A percentile compares a stretch with the other conserved stretches of the same genome.
Conservation (phyloP, 441 rosid genomes). For the Brassica balearica region DNA sequence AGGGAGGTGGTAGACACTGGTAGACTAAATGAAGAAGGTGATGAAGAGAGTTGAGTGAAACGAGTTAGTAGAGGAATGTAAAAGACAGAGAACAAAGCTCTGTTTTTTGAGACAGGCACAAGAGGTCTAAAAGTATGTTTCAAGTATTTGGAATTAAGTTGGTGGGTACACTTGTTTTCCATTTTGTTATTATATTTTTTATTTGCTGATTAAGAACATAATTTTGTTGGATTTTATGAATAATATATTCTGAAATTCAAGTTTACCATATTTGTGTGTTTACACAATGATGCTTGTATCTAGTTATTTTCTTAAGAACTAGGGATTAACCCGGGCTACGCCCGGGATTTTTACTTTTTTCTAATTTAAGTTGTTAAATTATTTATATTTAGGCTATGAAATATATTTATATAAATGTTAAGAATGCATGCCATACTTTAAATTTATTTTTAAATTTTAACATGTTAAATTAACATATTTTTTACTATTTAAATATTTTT, state of each 20-base stretch:
- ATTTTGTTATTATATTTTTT: constrained; percentile 26
- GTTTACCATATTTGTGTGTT: constrained; percentile 11
- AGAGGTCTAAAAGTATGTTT: constrained; percentile 37
- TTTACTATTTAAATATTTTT: too few species aligned
- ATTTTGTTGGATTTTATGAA: constrained; percentile 39
- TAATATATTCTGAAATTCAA: constrained; percentile 26
- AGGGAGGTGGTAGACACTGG: constrained; percentile 89
- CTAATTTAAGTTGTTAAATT: too few species aligned
- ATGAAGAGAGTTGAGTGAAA: constrained; percentile 31
- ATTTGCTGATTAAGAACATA: constrained; percentile 22
- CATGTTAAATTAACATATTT: too few species aligned
- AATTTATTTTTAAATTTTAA: too few species aligned
- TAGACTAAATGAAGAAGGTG: constrained; percentile 53
- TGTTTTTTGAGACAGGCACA: constrained; percentile 23
- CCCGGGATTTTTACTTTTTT: too few species aligned
- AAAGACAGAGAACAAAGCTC: constrained; percentile 33
- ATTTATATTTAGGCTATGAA: too few species aligned
- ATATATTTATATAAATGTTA: too few species aligned
- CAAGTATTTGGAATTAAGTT: constrained; percentile 40
- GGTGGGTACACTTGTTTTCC: constrained; percentile 46
- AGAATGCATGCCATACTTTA: too few species aligned
- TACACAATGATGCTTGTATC: constrained; percentile 10
- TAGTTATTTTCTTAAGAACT: constrained; percentile 14
- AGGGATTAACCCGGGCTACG: too few species aligned
- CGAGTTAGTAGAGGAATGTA: background rate